Evolutionary conservation across 2,329 filamentous ascomycete species (phyloP).

Genomic region (Aspergillus texensis): DNA sequence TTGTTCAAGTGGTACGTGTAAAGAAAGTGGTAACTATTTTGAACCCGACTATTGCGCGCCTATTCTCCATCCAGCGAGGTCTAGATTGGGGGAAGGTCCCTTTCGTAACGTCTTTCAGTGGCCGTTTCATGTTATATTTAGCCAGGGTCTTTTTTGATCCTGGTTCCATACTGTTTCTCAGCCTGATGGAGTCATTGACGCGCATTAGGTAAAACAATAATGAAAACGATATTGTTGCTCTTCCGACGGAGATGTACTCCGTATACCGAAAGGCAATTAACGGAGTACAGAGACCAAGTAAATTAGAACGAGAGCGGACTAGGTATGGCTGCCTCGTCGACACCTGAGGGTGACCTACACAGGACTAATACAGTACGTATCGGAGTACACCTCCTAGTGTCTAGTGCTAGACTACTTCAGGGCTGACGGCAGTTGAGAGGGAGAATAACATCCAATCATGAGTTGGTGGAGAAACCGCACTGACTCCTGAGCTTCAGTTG

Average conservation of each 20-base stretch:
- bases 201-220: neutral
- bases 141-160: neutral
- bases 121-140: constrained; percentile 6
- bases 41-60: constrained; percentile 1
- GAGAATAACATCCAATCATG: neutral
- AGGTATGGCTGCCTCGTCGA: neutral
- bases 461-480: neutral
- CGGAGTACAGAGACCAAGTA: neutral
- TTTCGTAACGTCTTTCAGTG: neutral
- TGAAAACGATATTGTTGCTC: neutral
- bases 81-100: neutral
- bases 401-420: neutral
- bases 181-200: neutral
- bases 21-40: neutral
- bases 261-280: neutral
- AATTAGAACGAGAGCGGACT: neutral
- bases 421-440: neutral
- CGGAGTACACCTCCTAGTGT: too few relatives aligned
- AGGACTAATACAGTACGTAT: too few relatives aligned
- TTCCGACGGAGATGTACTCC: neutral
- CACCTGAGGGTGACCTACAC: neutral
- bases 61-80: neutral
- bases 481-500: neutral
- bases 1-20: neutral
- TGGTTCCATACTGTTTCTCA: neutral